A percentile compares a stretch with the other conserved stretches of the same genome.
Conservation (phyloP, 371 early-diverging fungal genomes). For the Apophysomyces trapeziformis region DNA sequence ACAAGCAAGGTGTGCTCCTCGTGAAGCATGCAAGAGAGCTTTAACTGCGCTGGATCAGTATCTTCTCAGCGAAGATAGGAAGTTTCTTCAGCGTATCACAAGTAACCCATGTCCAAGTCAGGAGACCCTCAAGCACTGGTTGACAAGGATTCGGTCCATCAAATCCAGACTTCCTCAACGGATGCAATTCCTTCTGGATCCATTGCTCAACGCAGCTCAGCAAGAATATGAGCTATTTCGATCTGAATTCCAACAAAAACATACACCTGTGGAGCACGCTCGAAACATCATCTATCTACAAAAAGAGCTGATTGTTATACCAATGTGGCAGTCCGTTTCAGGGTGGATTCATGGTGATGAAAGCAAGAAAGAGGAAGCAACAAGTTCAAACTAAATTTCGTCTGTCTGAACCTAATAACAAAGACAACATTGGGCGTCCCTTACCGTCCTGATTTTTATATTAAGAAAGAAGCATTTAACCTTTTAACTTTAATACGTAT, state of each 20-base stretch:
- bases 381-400: too few relatives aligned
- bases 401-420: too few relatives aligned
- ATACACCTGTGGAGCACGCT: not conserved
- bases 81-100: not conserved
- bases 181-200: not conserved
- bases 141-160: not conserved
- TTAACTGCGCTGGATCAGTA: not conserved
- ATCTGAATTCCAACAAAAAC: not conserved
- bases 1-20: not conserved
- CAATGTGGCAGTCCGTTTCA: not conserved
- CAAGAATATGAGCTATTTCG: not conserved
- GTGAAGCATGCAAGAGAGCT: not conserved
- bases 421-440: too few relatives aligned
- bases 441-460: too few relatives aligned
- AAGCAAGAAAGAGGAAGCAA: not conserved
- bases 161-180: not conserved
- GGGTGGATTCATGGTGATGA: not conserved
- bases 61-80: not conserved
- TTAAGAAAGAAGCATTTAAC: too few relatives aligned
- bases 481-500: too few relatives aligned
- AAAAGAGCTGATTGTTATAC: not conserved
- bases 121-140: not conserved
- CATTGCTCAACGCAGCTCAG: not conserved
- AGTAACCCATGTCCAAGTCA: not conserved
- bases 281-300: not conserved